Evolutionary conservation across 306 rosid genomes (phyloP), one percentile per base, ranked within the genome.

Genomic region (Trichosanthes truncata): DNA sequence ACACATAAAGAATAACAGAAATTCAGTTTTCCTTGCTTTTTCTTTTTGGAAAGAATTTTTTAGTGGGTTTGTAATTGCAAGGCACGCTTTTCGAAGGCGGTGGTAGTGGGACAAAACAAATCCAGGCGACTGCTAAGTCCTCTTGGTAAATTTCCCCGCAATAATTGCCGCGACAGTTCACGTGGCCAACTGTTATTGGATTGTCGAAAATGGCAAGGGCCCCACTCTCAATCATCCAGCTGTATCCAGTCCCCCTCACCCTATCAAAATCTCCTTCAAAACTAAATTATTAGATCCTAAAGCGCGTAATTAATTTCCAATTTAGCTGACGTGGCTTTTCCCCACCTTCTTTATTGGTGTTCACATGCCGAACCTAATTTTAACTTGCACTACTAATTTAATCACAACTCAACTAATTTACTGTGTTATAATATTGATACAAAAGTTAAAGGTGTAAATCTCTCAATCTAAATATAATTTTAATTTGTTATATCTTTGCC

Each of bases 151-250:
- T 12, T 79, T 31, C 59, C 36, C 26, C 33, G 65, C 66, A 82
- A 86, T 88, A 26, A 86, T 86, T 81, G 87, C 36, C 10, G 56
- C 8, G 23, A 5, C 55, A 66, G 74, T 82, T 71, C 66, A 62
- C 83, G 88, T 87, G 88, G 86, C 84, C 65, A 18, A 4, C 26
- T 9, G 77, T 51, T 35, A 82, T 84, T 86, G 83, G 94, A 21
- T 48, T 52, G 62, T 79, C 84, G 14, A 23, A 21, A 60, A 73
- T 56, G 66, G 55, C 68, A 41, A 3, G 84, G 80, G 26, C 78
- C 88, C 87, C 76, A 82, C 79, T 14, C 59, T 57, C 33, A 15
- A 8, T n/a, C 29, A 79, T 82, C 88, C 89, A 91, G 90, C 91
- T 90, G 93, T 82, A 41, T 55, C 71, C 23, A 51, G 38, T 45